phyloP scores from a whole-genome alignment of 805 yeast genomes.

The Candida hungchunana region DNA sequence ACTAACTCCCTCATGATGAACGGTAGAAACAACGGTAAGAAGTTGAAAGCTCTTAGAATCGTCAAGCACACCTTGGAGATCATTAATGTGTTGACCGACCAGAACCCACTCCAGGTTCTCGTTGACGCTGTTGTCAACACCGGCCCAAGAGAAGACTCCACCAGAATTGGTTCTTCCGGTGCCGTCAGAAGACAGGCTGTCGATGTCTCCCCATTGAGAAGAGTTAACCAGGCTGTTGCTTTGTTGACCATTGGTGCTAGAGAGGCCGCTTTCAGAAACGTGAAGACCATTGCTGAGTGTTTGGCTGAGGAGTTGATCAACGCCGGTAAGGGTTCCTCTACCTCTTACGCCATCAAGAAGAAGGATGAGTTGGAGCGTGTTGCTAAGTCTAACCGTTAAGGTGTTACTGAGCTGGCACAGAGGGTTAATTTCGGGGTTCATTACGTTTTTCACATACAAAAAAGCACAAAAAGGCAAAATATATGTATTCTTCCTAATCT shows the following conservation, averaged over 20 bases:
- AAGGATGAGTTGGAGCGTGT: slow-evolving; percentile 99
- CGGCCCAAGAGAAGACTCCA: slow-evolving; percentile 99
- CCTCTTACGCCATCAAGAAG: slow-evolving; percentile 99
- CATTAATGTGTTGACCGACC: slow-evolving; percentile 95
- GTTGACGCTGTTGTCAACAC: slow-evolving; percentile 99
- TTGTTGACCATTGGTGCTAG: slow-evolving; percentile 99
- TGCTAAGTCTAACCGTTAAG: slow-evolving; percentile 99
- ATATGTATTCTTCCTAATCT: slow-evolving; percentile 19
- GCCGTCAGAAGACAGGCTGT: slow-evolving; percentile 99
- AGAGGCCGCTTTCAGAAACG: slow-evolving; percentile 99
- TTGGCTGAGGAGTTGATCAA: slow-evolving; percentile 99
- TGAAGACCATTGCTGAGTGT: slow-evolving; percentile 99
- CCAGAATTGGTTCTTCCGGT: slow-evolving; percentile 99
- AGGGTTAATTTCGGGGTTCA: slow-evolving; percentile 15
- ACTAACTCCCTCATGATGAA: slow-evolving; percentile 99
- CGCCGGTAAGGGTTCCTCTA: slow-evolving; percentile 99
- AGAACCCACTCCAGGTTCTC: slow-evolving; percentile 98
- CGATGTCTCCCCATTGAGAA: slow-evolving; percentile 99
- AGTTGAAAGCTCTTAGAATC: slow-evolving; percentile 99
- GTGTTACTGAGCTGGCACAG: slow-evolving; percentile 11
- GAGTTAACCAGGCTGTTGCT: slow-evolving; percentile 99
- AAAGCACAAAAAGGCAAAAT: slow-evolving; percentile 9
- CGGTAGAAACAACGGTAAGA: slow-evolving; percentile 99
- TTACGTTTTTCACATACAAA: slow-evolving; percentile 16
- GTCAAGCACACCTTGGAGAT: slow-evolving; percentile 99